A percentile compares a stretch with the other conserved stretches of the same genome.
Conservation (phyloP, 768 basidiomycete genomes). For the Lentinula detonsa region DNA sequence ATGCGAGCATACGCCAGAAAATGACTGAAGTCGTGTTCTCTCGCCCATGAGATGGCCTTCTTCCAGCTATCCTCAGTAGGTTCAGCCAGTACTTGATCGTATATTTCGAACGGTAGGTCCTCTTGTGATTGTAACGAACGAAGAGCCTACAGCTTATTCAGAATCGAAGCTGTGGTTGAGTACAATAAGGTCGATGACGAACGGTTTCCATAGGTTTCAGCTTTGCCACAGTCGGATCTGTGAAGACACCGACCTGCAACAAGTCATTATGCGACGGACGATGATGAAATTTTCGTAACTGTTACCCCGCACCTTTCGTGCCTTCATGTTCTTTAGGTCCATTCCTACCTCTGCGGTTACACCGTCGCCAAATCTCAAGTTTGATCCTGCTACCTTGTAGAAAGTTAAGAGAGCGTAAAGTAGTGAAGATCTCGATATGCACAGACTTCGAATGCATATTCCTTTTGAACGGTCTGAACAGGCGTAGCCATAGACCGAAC, state of each 20-base stretch:
- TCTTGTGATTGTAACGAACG: constrained; percentile 74
- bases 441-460: constrained; percentile 86
- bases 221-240: constrained; percentile 80
- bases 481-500: constrained; percentile 75
- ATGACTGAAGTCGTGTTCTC: constrained; percentile 85
- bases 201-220: constrained; percentile 81
- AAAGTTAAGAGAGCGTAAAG: not conserved
- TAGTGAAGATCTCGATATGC: not conserved
- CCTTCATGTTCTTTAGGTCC: constrained; percentile 92
- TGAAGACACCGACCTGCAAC: constrained; percentile 83
- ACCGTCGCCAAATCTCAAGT: constrained; percentile 85
- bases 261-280: not conserved
- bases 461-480: constrained; percentile 64
- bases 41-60: constrained; percentile 83
- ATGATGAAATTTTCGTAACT: not conserved
- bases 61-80: constrained; percentile 91
- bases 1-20: constrained; percentile 71
- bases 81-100: constrained; percentile 77
- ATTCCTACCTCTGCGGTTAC: constrained; percentile 89
- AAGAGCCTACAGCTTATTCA: constrained; percentile 45
- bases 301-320: constrained; percentile 58
- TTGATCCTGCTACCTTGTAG: constrained; percentile 73
- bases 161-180: not conserved
- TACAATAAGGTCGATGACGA: constrained; percentile 18
- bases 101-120: constrained; percentile 76